Evolutionary conservation across 495 filamentous ascomycete genomes (phyloP), one percentile per base, ranked within the genome.

Genomic region (Penicillium bialowiezense): DNA sequence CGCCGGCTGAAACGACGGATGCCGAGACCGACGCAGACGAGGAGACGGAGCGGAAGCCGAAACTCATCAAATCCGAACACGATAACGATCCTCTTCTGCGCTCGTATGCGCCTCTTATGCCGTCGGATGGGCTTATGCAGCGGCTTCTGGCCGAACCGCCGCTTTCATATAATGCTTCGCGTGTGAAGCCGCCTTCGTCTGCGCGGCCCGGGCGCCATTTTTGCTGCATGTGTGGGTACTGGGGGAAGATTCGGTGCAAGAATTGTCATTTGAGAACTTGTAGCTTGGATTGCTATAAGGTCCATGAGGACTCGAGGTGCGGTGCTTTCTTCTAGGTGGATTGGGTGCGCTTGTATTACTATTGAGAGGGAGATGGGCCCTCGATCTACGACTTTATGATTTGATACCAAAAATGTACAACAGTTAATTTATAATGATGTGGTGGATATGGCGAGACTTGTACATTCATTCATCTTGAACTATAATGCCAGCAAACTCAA

Each of bases 191-290:
- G 48, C 72, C 80, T 2, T 52, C 71, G 1, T 57, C 71, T 4
- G 59, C 50, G 42, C 82, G 80, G 41, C 82, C 88, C n/a, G 70
- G 75, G 43, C 74, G 90, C 42, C 61, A 64, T 20, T 96, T 96
- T 60, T 96, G 91, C 70, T 88, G 87, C 59, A 84, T 91, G 42
- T 96, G 91, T 68, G 91, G 91, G 24, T 95, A 93, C 66, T 96
- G 91, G 91, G 91, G 91, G 1, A 78, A 86, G 54, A 86, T 90
- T 23, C 81, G 79, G 66, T 96, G 91, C 67, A 81, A 86, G 71
- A 91, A 83, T 68, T 96, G 91, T 69, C 89, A 89, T 29, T 74
- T 78, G 45, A 67, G 88, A 54, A 87, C 86, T 9, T 96, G 91
- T 68, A 88, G 89, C 52, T 65, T 96, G 45, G 85, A 87, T 51